Conservation (phyloP, 2,329 filamentous ascomycete genomes). For the Alternaria ethzedia region DNA sequence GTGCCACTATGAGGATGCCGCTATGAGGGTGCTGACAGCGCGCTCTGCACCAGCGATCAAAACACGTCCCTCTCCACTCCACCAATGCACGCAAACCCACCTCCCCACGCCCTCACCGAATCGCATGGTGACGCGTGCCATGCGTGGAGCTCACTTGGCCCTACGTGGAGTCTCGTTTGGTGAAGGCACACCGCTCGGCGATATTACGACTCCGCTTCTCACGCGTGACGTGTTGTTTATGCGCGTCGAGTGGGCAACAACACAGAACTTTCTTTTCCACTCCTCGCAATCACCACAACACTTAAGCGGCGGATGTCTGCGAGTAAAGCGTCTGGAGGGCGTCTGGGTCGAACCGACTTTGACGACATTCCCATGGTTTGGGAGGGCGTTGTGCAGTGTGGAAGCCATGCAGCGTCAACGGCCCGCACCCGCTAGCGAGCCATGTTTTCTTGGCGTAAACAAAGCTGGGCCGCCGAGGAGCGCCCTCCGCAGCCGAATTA, state of each 20-base stretch:
- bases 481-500: slow-evolving; percentile 6
- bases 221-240: slow-evolving; percentile 32
- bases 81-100: slow-evolving; percentile 1
- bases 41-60: slow-evolving; percentile 3
- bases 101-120: slow-evolving; percentile 26
- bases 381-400: slow-evolving; percentile 22
- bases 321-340: slow-evolving; percentile 9
- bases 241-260: slow-evolving; percentile 26
- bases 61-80: slow-evolving; percentile 11
- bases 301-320: slow-evolving; percentile 2
- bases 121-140: slow-evolving; percentile 41
- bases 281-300: slow-evolving; percentile 6
- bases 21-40: not conserved
- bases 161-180: slow-evolving; percentile 22
- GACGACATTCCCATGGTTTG: slow-evolving; percentile 5
- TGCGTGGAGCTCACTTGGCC: slow-evolving; percentile 37
- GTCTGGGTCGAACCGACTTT: not conserved
- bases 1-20: not conserved
- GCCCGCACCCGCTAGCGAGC: slow-evolving; percentile 20
- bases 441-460: slow-evolving; percentile 22
- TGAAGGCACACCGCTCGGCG: slow-evolving; percentile 12
- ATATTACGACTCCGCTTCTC: slow-evolving; percentile 10
- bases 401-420: slow-evolving; percentile 20
- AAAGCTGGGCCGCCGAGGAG: slow-evolving; percentile 16
- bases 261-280: not conserved